Evolutionary conservation across 2,329 filamentous ascomycete species (phyloP), one percentile per base, ranked within the genome.

Genomic region (Aureobasidium pullulans): DNA sequence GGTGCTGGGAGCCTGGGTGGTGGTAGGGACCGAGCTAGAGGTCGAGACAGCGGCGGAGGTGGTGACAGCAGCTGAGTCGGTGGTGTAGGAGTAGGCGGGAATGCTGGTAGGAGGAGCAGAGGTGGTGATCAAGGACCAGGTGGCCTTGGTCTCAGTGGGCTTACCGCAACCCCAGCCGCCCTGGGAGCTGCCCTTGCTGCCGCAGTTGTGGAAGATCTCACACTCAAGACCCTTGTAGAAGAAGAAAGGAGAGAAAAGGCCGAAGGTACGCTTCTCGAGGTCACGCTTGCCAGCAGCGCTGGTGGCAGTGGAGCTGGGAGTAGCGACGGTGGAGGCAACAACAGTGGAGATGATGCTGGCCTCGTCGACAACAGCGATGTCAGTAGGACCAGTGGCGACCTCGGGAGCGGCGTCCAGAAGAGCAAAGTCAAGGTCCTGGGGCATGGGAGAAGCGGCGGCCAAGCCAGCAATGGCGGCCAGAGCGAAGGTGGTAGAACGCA

Each of bases 391-490:
- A 39, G 62, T 64, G 15, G 50, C 59, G n/a, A 61, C 58, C 36
- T 62, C 60, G 37, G 60, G 57, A 32, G 63, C 64, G 28, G 62
- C 61, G 16, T 61, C 52, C 9, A 67, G 60, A 11, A 57, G 57
- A 43, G 54, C 61, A 31, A 62, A 60, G 56, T 67, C 64, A 42
- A 66, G 63, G 52, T 64, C 57, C 49, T 67, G 65, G 15, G 63
- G 64, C n/a, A 57, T 60, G 37, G 65, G 61, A 32, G 58, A 54
- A 29, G 62, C 63, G 37, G 59, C 62, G 39, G 60, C 64, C 43
- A 63, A 37, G 40, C 59, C 63, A 50, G 62, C 64, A 29, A 64
- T 32, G 44, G 63, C 65, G 36, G 61, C 61, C 52, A 63, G 44
- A 19, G 60, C 31, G 53, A 61, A 39, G 44, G 64, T 58, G 48